phyloP scores from a whole-genome alignment of 345 rosid genomes.

The Aurinia saxatilis region DNA sequence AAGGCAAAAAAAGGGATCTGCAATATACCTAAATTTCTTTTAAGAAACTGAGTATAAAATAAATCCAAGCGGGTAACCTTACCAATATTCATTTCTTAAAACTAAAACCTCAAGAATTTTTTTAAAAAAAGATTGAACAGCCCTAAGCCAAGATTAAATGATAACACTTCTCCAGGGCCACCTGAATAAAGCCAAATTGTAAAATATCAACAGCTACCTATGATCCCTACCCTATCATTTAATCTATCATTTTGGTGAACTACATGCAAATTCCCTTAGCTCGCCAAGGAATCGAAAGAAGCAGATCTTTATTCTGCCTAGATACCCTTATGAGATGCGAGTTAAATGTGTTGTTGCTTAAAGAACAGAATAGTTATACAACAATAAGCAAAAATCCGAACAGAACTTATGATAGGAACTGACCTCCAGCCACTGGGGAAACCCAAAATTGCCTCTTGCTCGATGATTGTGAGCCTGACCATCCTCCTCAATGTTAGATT shows the following conservation, averaged over 20 bases:
- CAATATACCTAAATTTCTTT: too few relatives aligned
- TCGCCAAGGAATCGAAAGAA: neutral
- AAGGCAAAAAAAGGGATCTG: too few relatives aligned
- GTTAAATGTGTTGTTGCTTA: neutral
- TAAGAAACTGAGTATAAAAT: too few relatives aligned
- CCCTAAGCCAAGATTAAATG: neutral
- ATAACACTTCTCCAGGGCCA: neutral
- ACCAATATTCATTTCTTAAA: too few relatives aligned
- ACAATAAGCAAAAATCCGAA: neutral
- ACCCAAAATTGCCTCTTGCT: conserved; percentile 56
- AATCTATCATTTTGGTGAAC: neutral
- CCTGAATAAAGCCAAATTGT: neutral
- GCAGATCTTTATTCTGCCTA: neutral
- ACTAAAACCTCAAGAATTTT: too few relatives aligned
- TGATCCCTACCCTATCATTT: neutral
- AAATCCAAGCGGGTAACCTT: too few relatives aligned
- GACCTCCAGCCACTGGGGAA: conserved; percentile 85
- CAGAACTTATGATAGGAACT: conserved; percentile 20
- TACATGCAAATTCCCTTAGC: neutral
- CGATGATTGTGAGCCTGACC: conserved; percentile 42
- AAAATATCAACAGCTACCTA: neutral
- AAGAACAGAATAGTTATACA: neutral
- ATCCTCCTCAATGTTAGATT: conserved; percentile 45
- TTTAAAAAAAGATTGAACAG: too few relatives aligned
- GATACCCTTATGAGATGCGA: neutral